A percentile compares a stretch with the other conserved stretches of the same genome.
phyloP scores from a whole-genome alignment of 192 early-diverging fungal genomes.

The Haplosporangium gracile region DNA sequence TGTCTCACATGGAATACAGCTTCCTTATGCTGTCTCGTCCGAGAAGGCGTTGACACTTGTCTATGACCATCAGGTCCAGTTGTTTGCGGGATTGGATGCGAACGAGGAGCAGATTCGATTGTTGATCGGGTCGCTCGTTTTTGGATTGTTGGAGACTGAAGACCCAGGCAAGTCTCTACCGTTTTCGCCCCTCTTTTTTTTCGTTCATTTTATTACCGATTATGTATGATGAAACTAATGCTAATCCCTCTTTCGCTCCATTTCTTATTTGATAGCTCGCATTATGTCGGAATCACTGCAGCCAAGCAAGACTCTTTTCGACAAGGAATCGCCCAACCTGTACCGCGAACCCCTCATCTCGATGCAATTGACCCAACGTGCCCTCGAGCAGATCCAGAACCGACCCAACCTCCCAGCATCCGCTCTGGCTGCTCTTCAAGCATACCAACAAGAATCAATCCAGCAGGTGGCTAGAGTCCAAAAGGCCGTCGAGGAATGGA shows the following conservation, averaged over 20 bases:
- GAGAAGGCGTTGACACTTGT: constrained; percentile 67
- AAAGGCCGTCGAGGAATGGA: constrained; percentile 29
- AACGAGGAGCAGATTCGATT: constrained; percentile 40
- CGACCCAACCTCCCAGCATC: constrained; percentile 1
- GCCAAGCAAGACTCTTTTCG: constrained; percentile 77
- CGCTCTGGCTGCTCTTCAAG: not conserved
- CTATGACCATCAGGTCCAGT: constrained; percentile 46
- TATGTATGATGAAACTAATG: not conserved
- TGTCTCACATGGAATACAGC: constrained; percentile 68
- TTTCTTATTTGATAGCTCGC: constrained; percentile 34
- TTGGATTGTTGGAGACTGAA: constrained; percentile 35
- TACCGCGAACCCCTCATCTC: constrained; percentile 78
- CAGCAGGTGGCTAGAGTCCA: constrained; percentile 15
- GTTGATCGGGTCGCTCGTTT: constrained; percentile 33
- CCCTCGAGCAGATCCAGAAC: constrained; percentile 15
- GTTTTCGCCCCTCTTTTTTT: constrained; percentile 1
- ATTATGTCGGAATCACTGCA: constrained; percentile 46
- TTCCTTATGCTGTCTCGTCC: constrained; percentile 68
- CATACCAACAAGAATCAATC: constrained; percentile 19
- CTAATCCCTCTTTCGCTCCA: not conserved
- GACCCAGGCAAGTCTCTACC: constrained; percentile 29
- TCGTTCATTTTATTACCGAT: not conserved
- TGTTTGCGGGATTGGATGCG: constrained; percentile 37
- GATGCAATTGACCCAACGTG: constrained; percentile 38
- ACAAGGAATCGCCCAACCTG: constrained; percentile 81